Percentiles rank a stretch among this genome's conserved stretches.
Conservation (phyloP, 495 filamentous ascomycete genomes). For the Ramalina peruviana region DNA sequence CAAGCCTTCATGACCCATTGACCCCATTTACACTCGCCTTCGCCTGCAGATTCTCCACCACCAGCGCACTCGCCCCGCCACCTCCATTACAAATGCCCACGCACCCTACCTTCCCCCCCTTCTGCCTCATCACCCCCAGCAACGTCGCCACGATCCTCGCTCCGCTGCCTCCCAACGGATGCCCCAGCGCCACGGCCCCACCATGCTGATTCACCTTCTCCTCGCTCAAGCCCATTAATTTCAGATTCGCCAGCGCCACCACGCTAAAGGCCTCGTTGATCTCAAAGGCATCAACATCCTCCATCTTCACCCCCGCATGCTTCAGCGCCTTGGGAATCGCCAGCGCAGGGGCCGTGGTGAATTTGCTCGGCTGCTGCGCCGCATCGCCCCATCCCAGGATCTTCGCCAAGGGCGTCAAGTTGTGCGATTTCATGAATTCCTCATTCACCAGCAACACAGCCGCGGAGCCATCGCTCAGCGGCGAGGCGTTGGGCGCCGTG, state of each 20-base stretch:
- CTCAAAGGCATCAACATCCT: conserved; percentile 81
- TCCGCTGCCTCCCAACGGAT: conserved; percentile 85
- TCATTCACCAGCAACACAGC: conserved; percentile 86
- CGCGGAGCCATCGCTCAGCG: conserved; percentile 84
- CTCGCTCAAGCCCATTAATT: conserved; percentile 61
- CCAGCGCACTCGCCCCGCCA: conserved; percentile 81
- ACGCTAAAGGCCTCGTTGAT: conserved; percentile 99
- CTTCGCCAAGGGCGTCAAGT: conserved; percentile 81
- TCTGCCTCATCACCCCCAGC: conserved; percentile 74
- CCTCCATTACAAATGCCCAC: conserved; percentile 98
- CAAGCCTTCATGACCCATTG: neutral
- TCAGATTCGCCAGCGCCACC: conserved; percentile 89
- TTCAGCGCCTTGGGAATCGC: conserved; percentile 93
- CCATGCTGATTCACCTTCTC: conserved; percentile 93
- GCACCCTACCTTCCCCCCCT: conserved; percentile 82
- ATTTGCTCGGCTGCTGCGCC: conserved; percentile 75
- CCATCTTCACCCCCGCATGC: conserved; percentile 64
- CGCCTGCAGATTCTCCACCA: conserved; percentile 53
- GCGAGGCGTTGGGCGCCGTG: conserved; percentile 94
- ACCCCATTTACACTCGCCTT: conserved; percentile 4
- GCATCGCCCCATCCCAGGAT: conserved; percentile 96
- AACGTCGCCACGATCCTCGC: conserved; percentile 89
- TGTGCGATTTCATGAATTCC: conserved; percentile 72
- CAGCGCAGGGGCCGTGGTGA: conserved; percentile 88
- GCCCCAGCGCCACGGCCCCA: conserved; percentile 88